phyloP scores from a whole-genome alignment of 768 basidiomycete species.

The Calocybe indica region DNA sequence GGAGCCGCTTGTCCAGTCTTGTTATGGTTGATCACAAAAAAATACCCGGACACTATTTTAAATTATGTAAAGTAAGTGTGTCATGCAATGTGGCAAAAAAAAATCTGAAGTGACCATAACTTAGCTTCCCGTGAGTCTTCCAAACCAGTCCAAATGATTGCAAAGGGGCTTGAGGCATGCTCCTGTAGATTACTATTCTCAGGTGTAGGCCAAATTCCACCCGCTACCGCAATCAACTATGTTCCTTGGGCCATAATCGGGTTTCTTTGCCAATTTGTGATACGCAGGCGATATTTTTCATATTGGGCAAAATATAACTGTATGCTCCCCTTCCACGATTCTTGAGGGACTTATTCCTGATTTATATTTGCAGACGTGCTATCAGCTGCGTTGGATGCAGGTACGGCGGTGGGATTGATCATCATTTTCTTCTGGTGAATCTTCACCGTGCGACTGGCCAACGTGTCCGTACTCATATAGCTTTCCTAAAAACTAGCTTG shows the following conservation, averaged over 20 bases:
- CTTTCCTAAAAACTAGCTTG: conserved; percentile 18
- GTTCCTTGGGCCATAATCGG: conserved; percentile 71
- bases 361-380: conserved; percentile 46
- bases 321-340: conserved; percentile 19
- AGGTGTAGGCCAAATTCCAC: conserved; percentile 67
- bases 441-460: neutral
- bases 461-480: neutral
- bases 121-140: conserved; percentile 41
- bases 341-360: neutral
- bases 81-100: no score
- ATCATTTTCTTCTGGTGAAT: conserved; percentile 66
- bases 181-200: conserved; percentile 54
- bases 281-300: conserved; percentile 58
- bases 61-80: conserved; percentile 63
- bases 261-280: conserved; percentile 74
- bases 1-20: conserved; percentile 63
- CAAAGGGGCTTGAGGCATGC: no score
- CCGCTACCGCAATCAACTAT: conserved; percentile 82
- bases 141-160: no score
- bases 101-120: conserved; percentile 2
- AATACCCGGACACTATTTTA: conserved; percentile 56
- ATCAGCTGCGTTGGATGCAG: conserved; percentile 71
- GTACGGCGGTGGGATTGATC: conserved; percentile 60
- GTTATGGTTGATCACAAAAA: conserved; percentile 55
- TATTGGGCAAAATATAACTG: conserved; percentile 82